phyloP scores from a whole-genome alignment of 2,329 filamentous ascomycete species.

The Bertia moriformis region DNA sequence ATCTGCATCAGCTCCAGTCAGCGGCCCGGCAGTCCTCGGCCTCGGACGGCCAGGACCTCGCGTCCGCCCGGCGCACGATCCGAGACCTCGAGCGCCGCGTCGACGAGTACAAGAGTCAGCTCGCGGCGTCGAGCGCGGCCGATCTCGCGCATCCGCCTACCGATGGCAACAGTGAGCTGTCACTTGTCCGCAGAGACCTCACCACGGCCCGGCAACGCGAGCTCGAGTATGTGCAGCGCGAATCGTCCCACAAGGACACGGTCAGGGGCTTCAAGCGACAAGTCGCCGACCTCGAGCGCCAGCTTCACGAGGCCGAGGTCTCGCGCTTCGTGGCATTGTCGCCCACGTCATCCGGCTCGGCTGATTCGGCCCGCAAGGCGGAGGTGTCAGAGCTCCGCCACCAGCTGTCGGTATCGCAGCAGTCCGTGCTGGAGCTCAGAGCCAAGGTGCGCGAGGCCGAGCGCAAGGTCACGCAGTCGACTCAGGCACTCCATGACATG shows the following conservation, averaged over 20 bases:
- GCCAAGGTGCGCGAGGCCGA: slow-evolving; percentile 34
- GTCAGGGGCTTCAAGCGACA: slow-evolving; percentile 50
- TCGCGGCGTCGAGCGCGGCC: slow-evolving; percentile 13
- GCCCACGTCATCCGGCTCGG: slow-evolving; percentile 4
- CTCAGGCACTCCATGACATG: slow-evolving; percentile 36
- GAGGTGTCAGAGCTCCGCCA: slow-evolving; percentile 44
- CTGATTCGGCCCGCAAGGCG: too few relatives aligned
- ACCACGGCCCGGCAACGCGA: slow-evolving; percentile 52
- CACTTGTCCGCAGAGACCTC: slow-evolving; percentile 46
- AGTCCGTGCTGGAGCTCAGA: slow-evolving; percentile 39
- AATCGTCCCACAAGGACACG: slow-evolving; percentile 44
- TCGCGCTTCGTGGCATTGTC: slow-evolving; percentile 34
- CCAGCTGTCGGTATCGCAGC: slow-evolving; percentile 44
- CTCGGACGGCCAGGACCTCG: slow-evolving; percentile 35
- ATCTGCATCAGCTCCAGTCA: slow-evolving; percentile 35
- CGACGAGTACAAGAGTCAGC: slow-evolving; percentile 31
- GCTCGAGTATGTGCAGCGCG: slow-evolving; percentile 48
- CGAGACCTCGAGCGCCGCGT: slow-evolving; percentile 50
- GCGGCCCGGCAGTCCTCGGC: slow-evolving; percentile 27
- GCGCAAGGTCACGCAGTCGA: slow-evolving; percentile 22
- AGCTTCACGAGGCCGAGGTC: slow-evolving; percentile 49
- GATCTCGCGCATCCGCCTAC: too few relatives aligned
- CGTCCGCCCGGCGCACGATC: slow-evolving; percentile 45
- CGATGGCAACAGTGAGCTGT: slow-evolving; percentile 38
- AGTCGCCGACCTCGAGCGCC: slow-evolving; percentile 51